Base-by-base conservation (phyloP, 306 rosid genomes). In the Cucurbita pepo region DNA sequence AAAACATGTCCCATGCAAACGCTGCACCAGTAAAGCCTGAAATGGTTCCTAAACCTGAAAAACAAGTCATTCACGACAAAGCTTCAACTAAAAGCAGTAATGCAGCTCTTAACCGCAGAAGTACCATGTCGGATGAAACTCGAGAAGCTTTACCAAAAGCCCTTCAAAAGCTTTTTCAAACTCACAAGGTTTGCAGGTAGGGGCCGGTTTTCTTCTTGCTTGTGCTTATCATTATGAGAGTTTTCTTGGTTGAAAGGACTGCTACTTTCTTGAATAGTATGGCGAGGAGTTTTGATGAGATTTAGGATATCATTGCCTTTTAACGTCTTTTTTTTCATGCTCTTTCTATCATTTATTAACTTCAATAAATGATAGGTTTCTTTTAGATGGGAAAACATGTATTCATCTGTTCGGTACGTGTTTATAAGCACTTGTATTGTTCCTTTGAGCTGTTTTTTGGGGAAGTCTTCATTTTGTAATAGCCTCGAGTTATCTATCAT, bases 171-270 rank as follows among this genome's bases (percentile, higher is more conserved):
- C 79, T 88, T 78, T 80, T 88, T 76, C 91, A 87, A 71, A 80
- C 74, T 40, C 85, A 86, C 83, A 82, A 85, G 78, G 97, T 94
- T 82, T 94, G 99, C 96, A 94, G 94, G 97, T 94, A 84, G 41
- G 71, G 18, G 18, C 56, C 34, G 16, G 10, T 61, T 16, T 36
- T 47, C 16, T 40, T 51, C 40, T 18, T 72, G 14, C 48, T 61
- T 66, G 61, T 66, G 53, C 52, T 79, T 69, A 56, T 69, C 13
- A 13, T 44, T 21, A 1, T 5, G 18, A 48, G 37, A 48, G 48
- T 15, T 47, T 37, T 69, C 57, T 22, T 47, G 14, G 43, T 48
- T 48, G 73, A 30, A 45, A 48, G 12, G 56, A 47, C 22, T 69
- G 43, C 21, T 4, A 11, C 36, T 19, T 6, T 64, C 53, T 44